Base-by-base conservation (phyloP, 345 rosid species). In the Gossypium stocksii region DNA sequence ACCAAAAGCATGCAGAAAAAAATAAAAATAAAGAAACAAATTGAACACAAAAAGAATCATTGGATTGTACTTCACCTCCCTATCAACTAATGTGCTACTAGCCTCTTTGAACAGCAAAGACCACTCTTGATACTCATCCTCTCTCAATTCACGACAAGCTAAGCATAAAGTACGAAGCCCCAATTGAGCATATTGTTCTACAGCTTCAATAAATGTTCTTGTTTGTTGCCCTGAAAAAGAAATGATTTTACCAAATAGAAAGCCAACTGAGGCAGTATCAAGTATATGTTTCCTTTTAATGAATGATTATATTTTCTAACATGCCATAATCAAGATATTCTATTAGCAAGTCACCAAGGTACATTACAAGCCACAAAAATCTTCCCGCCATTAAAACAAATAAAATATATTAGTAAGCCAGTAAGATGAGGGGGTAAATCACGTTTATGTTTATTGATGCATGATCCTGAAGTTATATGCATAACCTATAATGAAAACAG, bases 131-230 rank as follows among this genome's bases (percentile, higher is more conserved):
- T 91, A 95, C 83, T 95, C 98, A 67, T 89, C 85, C 76, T 88
- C 92, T 83, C 83, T 83, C 67, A 95, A 67, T 82, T 91, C 99
- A 73, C 99, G 89, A 89, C 96, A 93, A 76, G 99, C 98, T 90
- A 95, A 77, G 85, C 97, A 95, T 79, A 95, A 86, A 54, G 97
- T 95, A 56, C 97, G 98, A 60, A 95, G 86, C 67, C 99, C 99
- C 85, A 90, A 76, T 79, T 91, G 97, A 72, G 94, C 81, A 90
- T 91, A 95, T 71, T 93, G 94, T 20, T 95, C 99, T 29, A 91
- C 94, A 73, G 98, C 98, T 81, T 95, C 98, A 79, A 57, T 71
- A 83, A 87, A 83, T 78, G 79, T 86, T 82, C 97, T 86, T 27
- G 94, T 90, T 80, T 93, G 99, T 80, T 90, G 98, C 76, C 97